Evolutionary conservation across 139 green algal species (phyloP), one percentile per base, ranked within the genome.

Genomic region (Chlorella sp.): DNA sequence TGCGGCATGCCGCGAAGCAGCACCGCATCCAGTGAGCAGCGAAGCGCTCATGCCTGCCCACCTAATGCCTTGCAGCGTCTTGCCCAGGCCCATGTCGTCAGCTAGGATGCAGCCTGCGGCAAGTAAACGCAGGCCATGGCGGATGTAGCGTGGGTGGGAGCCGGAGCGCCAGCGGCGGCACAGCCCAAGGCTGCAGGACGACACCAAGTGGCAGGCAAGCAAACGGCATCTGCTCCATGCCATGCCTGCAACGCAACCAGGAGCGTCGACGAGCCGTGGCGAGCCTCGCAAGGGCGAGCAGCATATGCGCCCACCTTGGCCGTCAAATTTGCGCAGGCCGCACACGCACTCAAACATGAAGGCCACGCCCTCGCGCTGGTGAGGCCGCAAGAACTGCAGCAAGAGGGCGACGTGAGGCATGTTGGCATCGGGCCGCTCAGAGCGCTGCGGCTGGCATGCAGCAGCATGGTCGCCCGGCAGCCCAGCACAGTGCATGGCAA

Each of bases 261-360:
- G n/a, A n/a, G n/a, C n/a, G n/a, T n/a, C n/a, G n/a, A n/a, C n/a
- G n/a, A n/a, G n/a, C n/a, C n/a, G n/a, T n/a, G n/a, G n/a, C n/a
- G n/a, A n/a, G n/a, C n/a, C n/a, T n/a, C n/a, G n/a, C n/a, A n/a
- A 54, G 11, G 2, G 41, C 70, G 9, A 9, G 26, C 13, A 1
- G 36, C 36, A 20, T 22, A 17, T 13, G 48, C 48, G 14, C 76
- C 34, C 70, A 91, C 88, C 86, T 81, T 90, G 76, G 38, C 90
- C 93, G 17, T 89, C 89, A 80, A 88, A 92, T 41, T 74, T 58
- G 7, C 86, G 81, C 40, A 98, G 90, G 36, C 97, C 97, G 40
- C 86, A 91, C 16, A 99, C 96, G 68, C 97, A 99, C 73, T 99
- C 97, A 90, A 99, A 99, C 96, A 99, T 98, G 90, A 99, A 99